Conservation (phyloP, 78 protist species). For the Parvularia atlantis region DNA sequence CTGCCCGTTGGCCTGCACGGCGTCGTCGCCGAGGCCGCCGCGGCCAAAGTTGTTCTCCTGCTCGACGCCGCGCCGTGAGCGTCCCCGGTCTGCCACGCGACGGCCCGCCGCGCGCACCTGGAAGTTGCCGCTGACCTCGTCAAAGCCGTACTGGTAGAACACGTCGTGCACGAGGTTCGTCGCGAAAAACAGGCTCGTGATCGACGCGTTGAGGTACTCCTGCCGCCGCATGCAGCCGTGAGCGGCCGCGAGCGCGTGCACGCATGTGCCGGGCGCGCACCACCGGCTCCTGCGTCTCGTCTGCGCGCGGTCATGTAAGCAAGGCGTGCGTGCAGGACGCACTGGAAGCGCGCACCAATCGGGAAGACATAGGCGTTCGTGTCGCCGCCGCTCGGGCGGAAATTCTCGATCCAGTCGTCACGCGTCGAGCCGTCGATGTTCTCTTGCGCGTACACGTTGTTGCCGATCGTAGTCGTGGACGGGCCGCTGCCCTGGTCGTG, state of each 20-base stretch:
- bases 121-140: constrained; percentile 4
- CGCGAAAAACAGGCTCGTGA: constrained; percentile 7
- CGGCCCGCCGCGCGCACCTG: neutral
- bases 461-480: neutral
- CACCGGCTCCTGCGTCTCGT: too few species aligned
- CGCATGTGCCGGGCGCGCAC: too few species aligned
- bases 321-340: too few species aligned
- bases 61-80: neutral
- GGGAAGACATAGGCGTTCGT: too few species aligned
- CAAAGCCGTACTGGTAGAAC: constrained; percentile 7
- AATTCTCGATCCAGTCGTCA: neutral
- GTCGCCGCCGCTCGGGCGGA: constrained; percentile 4
- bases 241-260: too few species aligned
- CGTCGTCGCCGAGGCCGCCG: constrained; percentile 10
- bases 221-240: neutral
- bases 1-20: constrained; percentile 22
- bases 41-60: neutral
- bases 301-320: too few species aligned
- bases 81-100: neutral
- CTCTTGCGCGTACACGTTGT: constrained; percentile 20
- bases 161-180: constrained; percentile 9
- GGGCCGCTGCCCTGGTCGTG: neutral
- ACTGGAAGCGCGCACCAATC: too few species aligned
- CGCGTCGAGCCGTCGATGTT: neutral
- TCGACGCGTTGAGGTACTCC: neutral